Conservation (phyloP, 495 filamentous ascomycete genomes). For the Acidiella bohemica region DNA sequence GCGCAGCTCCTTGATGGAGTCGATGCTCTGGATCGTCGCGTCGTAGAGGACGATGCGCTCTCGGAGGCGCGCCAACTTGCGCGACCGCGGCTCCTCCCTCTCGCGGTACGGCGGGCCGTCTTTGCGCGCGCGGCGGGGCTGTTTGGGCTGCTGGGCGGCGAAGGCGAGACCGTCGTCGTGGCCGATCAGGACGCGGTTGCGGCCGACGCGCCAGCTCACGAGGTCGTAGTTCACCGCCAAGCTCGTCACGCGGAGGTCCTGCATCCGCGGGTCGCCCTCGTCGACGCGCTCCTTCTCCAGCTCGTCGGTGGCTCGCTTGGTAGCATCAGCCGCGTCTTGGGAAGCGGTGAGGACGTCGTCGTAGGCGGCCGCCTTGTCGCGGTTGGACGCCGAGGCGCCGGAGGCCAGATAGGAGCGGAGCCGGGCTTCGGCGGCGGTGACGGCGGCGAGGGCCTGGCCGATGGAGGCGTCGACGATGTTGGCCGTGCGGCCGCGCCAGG, state of each 20-base stretch:
- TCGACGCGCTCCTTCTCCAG: slow-evolving; percentile 65
- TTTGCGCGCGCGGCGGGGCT: slow-evolving; percentile 37
- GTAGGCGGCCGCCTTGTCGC: slow-evolving; percentile 64
- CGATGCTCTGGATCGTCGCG: slow-evolving; percentile 75
- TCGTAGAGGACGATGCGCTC: slow-evolving; percentile 91
- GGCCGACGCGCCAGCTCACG: slow-evolving; percentile 86
- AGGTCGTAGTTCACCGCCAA: slow-evolving; percentile 87
- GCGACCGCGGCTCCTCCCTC: slow-evolving; percentile 41
- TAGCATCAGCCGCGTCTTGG: slow-evolving; percentile 88
- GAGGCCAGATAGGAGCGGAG: slow-evolving; percentile 51
- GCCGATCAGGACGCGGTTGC: slow-evolving; percentile 79
- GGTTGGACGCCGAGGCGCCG: slow-evolving; percentile 33
- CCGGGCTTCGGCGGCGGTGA: slow-evolving; percentile 39
- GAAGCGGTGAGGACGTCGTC: slow-evolving; percentile 81
- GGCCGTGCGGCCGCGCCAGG: slow-evolving; percentile 80
- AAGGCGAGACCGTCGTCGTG: slow-evolving; percentile 64
- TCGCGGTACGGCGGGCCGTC: slow-evolving; percentile 40
- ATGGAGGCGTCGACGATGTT: slow-evolving; percentile 89
- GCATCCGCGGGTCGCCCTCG: slow-evolving; percentile 78
- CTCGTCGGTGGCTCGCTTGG: slow-evolving; percentile 85
- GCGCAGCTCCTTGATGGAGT: slow-evolving; percentile 77
- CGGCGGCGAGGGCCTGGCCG: slow-evolving; percentile 49
- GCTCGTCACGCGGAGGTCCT: slow-evolving; percentile 80
- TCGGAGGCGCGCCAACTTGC: slow-evolving; percentile 64
- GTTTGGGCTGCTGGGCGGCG: slow-evolving; percentile 36